phyloP scores from a whole-genome alignment of 140 eudicot genomes.

The Senecio squalidus region DNA sequence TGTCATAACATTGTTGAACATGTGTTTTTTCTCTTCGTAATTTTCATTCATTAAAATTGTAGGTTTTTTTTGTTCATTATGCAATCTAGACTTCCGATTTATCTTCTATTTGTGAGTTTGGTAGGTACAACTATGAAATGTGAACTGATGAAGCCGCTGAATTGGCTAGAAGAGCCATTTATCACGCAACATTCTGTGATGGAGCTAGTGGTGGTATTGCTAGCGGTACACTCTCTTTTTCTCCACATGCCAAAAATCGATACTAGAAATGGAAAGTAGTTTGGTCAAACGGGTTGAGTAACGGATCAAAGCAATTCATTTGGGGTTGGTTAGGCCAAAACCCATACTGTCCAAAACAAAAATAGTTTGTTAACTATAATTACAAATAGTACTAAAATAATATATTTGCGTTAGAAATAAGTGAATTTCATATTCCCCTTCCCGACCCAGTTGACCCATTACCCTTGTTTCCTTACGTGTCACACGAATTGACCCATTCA shows the following conservation, averaged over 20 bases:
- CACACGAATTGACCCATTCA: no score
- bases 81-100: neutral
- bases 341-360: neutral
- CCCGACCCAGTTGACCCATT: no score
- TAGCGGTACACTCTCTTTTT: constrained; percentile 53
- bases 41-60: neutral
- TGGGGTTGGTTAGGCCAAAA: neutral
- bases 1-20: neutral
- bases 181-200: constrained; percentile 98
- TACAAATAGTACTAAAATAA: no score
- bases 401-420: no score
- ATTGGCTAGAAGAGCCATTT: constrained; percentile 88
- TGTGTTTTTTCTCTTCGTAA: neutral
- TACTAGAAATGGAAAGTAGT: neutral
- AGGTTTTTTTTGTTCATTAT: constrained; percentile 3
- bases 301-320: neutral
- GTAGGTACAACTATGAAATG: constrained; percentile 80
- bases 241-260: neutral
- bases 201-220: constrained; percentile 99
- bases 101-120: constrained; percentile 4
- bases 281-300: neutral
- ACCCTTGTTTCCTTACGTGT: no score
- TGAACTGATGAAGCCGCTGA: constrained; percentile 86
- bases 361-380: no score
- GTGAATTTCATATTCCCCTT: no score